Base-by-base conservation (phyloP, 768 basidiomycete species). In the Phanerochaete sordida region DNA sequence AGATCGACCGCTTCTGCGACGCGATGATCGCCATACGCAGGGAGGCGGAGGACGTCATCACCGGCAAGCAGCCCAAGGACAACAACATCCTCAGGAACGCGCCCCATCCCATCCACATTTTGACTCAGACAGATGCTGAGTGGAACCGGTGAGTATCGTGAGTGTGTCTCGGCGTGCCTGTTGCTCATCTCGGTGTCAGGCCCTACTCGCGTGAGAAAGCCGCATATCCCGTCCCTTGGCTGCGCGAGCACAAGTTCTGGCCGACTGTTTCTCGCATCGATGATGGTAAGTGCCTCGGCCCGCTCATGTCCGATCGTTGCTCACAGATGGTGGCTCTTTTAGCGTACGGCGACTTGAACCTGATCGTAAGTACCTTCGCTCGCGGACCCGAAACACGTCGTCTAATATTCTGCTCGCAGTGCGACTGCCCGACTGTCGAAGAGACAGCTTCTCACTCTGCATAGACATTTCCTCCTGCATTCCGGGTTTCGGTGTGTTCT, bases 11-110 rank as follows among this genome's bases (percentile, higher is more conserved):
- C 68, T 98, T 99, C 79, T 97, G 96, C 74, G 93, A 98, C 65
- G 96, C 97, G 23, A 97, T 98, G 93, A 95, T 99, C 64, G 84
- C 90, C 64, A 99, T 99, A 65, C 90, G 95, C 52, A 78, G 85
- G 66, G 97, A 99, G 73, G 95, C 86, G 0, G 87, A 95, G 57
- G 92, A 95, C 50, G 83, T 99, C 66, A 83, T 90, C 46, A 76
- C 81, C 19, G 97, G 96, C 50, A 88, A 87, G 68, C 94, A 96
- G 72, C 91, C 94, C 2, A 88, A 81, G 70, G 92, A 91, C 63
- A 92, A 93, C 76, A 99, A 99, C 71, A 73, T 96, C 19, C 79
- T 99, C 62, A 93, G 87, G 72, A 96, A 98, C 69, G 93, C 97
- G 0, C 97, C 97, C 26, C 97, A 99, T 71, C 87, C 97, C 0